A percentile compares a stretch with the other conserved stretches of the same genome.
Evolutionary conservation across 768 basidiomycete genomes (phyloP).

Genomic region (Auricularia heimuer): DNA sequence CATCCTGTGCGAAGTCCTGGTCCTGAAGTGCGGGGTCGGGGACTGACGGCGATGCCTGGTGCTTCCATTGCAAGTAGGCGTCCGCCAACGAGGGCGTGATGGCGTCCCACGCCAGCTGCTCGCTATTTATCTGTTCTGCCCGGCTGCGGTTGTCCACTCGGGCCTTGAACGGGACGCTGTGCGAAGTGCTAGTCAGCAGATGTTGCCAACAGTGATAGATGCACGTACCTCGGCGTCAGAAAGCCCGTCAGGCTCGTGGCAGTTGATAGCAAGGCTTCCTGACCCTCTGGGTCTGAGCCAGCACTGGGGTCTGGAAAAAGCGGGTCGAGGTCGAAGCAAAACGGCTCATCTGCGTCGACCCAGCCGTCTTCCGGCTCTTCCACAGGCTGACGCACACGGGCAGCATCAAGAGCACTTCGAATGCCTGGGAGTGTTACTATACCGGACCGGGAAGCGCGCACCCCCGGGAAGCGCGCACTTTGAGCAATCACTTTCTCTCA

Average conservation of each 20-base stretch:
- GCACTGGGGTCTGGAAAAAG: too few species aligned
- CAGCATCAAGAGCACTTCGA: neutral
- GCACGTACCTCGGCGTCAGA: neutral
- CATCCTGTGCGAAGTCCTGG: too few species aligned
- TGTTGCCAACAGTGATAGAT: neutral
- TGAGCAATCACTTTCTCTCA: too few species aligned
- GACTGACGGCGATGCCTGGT: neutral
- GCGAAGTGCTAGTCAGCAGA: neutral
- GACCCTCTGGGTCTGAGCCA: too few species aligned
- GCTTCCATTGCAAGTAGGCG: conserved; percentile 35
- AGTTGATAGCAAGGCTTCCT: too few species aligned
- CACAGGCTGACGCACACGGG: neutral
- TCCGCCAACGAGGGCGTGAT: conserved; percentile 59
- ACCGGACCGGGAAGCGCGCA: too few species aligned
- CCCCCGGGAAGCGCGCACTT: too few species aligned
- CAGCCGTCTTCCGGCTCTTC: too few species aligned
- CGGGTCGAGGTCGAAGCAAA: too few species aligned
- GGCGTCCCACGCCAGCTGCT: conserved; percentile 30
- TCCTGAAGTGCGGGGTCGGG: neutral
- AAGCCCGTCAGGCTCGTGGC: neutral
- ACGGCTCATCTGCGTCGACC: too few species aligned
- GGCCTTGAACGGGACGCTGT: neutral
- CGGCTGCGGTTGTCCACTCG: neutral
- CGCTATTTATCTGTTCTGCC: neutral
- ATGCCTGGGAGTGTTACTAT: neutral